A percentile compares a stretch with the other conserved stretches of the same genome.
These are phyloP conservation scores for Xanthoconium purpureum DNA, from an alignment of 768 basidiomycete genomes.

Conservation along the genomic window DNA sequence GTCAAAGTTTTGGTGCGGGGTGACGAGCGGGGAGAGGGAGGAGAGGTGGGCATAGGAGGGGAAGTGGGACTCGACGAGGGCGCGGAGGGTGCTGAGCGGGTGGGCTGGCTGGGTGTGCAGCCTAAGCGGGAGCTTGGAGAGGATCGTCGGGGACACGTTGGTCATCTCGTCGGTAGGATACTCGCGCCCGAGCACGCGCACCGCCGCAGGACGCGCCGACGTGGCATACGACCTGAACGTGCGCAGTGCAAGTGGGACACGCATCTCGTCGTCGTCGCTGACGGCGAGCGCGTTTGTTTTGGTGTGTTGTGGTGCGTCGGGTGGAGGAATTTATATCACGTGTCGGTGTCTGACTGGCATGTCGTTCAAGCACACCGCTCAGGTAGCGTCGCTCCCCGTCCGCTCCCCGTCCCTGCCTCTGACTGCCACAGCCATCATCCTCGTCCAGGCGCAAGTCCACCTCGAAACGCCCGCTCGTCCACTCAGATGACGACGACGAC, in stretches of 20 bases:
- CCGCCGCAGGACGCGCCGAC: slow-evolving; percentile 11
- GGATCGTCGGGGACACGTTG: slow-evolving; percentile 83
- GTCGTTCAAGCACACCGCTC: slow-evolving; percentile 18
- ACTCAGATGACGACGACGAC: slow-evolving; percentile 37
- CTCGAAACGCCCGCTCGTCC: slow-evolving; percentile 29
- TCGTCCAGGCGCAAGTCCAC: slow-evolving; percentile 16
- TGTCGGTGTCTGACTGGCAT: slow-evolving; percentile 4
- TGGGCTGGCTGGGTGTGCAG: slow-evolving; percentile 78
- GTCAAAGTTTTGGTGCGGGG: slow-evolving; percentile 92
- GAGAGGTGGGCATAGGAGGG: slow-evolving; percentile 67
- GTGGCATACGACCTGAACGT: slow-evolving; percentile 13
- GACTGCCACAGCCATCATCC: slow-evolving; percentile 19
- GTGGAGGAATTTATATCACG: neutral
- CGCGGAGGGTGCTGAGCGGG: slow-evolving; percentile 82
- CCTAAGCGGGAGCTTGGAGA: slow-evolving; percentile 71
- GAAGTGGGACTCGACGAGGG: slow-evolving; percentile 83
- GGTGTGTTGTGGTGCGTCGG: slow-evolving; percentile 8
- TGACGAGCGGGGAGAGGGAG: slow-evolving; percentile 84
- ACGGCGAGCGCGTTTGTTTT: slow-evolving; percentile 20
- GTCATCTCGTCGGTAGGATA: slow-evolving; percentile 78
- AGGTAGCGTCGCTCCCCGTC: slow-evolving; percentile 18
- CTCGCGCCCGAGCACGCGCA: slow-evolving; percentile 59
- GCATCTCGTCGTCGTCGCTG: slow-evolving; percentile 14
- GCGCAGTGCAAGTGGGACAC: slow-evolving; percentile 6
- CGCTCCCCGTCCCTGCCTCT: slow-evolving; percentile 1